phyloP scores from a whole-genome alignment of 2,329 filamentous ascomycete species.

The Septoria petroselini region DNA sequence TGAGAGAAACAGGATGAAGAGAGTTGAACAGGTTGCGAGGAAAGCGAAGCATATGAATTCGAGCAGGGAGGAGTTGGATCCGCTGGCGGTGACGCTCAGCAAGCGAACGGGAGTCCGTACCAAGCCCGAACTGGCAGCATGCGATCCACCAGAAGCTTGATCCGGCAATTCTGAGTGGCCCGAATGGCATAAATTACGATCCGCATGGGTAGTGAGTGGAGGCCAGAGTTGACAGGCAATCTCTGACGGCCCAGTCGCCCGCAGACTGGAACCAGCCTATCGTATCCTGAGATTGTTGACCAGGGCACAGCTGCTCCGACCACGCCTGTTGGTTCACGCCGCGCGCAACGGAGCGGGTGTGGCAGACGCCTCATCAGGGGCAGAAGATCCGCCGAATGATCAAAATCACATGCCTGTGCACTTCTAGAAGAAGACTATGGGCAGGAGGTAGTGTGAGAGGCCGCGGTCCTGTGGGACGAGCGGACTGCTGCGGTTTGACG shows the following conservation, averaged over 20 bases:
- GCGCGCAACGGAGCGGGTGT: neutral
- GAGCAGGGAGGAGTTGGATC: slow-evolving; percentile 5
- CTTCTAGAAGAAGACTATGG: neutral
- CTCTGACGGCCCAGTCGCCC: slow-evolving; percentile 1
- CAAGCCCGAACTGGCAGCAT: slow-evolving; percentile 4
- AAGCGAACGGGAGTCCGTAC: slow-evolving; percentile 2
- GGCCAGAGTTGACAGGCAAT: slow-evolving; percentile 12
- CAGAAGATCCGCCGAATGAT: neutral
- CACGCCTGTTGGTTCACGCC: slow-evolving; percentile 9
- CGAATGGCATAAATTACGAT: slow-evolving; percentile 14
- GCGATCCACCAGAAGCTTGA: slow-evolving; percentile 10
- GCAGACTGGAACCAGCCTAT: slow-evolving; percentile 1
- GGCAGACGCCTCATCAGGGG: neutral
- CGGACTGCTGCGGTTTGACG: no score
- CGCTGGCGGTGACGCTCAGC: slow-evolving; percentile 5
- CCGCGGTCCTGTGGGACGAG: neutral
- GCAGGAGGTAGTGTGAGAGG: no score
- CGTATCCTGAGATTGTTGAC: slow-evolving; percentile 5
- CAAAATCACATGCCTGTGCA: neutral
- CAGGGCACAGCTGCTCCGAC: slow-evolving; percentile 1
- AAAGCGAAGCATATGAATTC: slow-evolving; percentile 10
- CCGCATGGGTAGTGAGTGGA: slow-evolving; percentile 6
- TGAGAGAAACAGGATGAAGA: slow-evolving; percentile 12
- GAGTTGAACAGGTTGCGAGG: slow-evolving; percentile 3
- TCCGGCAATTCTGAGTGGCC: slow-evolving; percentile 11